Evolutionary conservation across 1,284 basidiomycete species (phyloP).

Genomic region (Papiliotrema nemorosa): DNA sequence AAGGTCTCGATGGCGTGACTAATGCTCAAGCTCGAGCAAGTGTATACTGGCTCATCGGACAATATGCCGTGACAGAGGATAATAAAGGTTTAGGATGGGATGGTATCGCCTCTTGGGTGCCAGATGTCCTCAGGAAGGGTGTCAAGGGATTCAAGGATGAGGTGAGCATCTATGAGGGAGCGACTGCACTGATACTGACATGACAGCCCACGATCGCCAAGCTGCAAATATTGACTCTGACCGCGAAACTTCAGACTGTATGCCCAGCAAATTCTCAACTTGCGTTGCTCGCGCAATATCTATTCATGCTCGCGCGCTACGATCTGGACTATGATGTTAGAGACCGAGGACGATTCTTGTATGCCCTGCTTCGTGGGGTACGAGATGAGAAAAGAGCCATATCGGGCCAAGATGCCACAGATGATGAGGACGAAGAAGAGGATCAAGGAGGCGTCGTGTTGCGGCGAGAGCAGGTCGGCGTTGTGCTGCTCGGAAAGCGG

Average conservation of each 20-base stretch:
- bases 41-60: slow-evolving; percentile 85
- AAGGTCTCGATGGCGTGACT: slow-evolving; percentile 69
- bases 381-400: slow-evolving; percentile 18
- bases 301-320: slow-evolving; percentile 79
- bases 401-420: slow-evolving; percentile 29
- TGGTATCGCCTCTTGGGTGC: slow-evolving; percentile 66
- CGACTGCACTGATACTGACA: not conserved
- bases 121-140: slow-evolving; percentile 74
- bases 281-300: slow-evolving; percentile 62
- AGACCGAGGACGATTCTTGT: slow-evolving; percentile 76
- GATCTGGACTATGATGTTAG: slow-evolving; percentile 82
- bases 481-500: slow-evolving; percentile 75
- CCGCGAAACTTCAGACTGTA: slow-evolving; percentile 72
- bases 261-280: slow-evolving; percentile 56
- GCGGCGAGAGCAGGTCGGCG: slow-evolving; percentile 70
- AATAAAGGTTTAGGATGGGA: slow-evolving; percentile 39
- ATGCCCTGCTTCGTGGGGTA: slow-evolving; percentile 62
- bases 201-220: slow-evolving; percentile 64
- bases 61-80: slow-evolving; percentile 58
- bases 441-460: slow-evolving; percentile 68
- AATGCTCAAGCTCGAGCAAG: slow-evolving; percentile 76
- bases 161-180: slow-evolving; percentile 49
- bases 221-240: slow-evolving; percentile 74
- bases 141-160: slow-evolving; percentile 70
- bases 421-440: slow-evolving; percentile 42